These are phyloP conservation scores for Trypethelium eluteriae DNA, from an alignment of 495 filamentous ascomycete species.

Conservation along the genomic window DNA sequence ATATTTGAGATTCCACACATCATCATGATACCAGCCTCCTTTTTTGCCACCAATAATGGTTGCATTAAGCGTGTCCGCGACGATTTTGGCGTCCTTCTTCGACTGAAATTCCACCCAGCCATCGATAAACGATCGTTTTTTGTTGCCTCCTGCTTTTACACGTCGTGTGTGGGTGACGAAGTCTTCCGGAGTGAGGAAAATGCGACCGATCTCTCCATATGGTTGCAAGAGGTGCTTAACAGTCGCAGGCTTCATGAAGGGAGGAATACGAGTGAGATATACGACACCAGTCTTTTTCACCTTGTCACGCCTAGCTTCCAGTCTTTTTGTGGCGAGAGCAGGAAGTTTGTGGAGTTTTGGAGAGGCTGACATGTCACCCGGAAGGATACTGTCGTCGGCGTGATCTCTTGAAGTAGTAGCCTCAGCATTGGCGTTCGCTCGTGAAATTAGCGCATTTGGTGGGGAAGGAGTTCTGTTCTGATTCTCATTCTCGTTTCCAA, in stretches of 20 bases:
- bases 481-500: conserved; percentile 31
- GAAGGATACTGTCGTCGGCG: conserved; percentile 17
- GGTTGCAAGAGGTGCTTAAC: conserved; percentile 67
- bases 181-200: conserved; percentile 82
- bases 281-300: conserved; percentile 66
- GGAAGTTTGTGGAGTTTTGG: background rate
- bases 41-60: conserved; percentile 79
- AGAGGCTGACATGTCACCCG: conserved; percentile 20
- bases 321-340: conserved; percentile 31
- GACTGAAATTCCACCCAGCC: conserved; percentile 88
- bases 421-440: background rate
- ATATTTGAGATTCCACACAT: conserved; percentile 83
- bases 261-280: conserved; percentile 84
- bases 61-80: conserved; percentile 78
- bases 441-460: background rate
- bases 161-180: conserved; percentile 51
- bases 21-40: conserved; percentile 82
- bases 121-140: conserved; percentile 78
- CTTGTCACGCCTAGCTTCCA: conserved; percentile 54
- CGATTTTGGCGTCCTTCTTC: conserved; percentile 71
- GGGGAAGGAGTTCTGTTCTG: background rate
- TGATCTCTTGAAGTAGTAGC: background rate
- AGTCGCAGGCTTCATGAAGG: conserved; percentile 86
- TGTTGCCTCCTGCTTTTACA: conserved; percentile 67
- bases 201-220: conserved; percentile 70